Evolutionary conservation across 441 rosid species (phyloP).

Genomic region (Erodium texanum): DNA sequence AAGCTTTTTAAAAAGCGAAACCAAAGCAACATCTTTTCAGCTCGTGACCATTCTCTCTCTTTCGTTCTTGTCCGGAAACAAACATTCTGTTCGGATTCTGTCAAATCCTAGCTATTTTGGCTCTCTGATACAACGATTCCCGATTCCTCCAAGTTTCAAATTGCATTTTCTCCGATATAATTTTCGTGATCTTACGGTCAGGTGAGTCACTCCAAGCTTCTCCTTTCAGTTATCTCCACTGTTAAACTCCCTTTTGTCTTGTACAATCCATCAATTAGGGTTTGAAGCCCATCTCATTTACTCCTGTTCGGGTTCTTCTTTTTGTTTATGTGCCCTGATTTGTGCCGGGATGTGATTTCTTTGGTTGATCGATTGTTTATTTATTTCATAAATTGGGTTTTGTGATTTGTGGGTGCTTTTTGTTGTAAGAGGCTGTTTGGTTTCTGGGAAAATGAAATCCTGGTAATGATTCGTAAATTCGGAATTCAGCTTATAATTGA

Average conservation of each 20-base stretch:
- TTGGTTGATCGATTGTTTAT: too few relatives aligned
- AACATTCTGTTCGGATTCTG: neutral
- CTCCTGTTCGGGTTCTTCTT: too few relatives aligned
- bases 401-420: neutral
- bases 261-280: too few relatives aligned
- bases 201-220: slow-evolving; percentile 1
- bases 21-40: neutral
- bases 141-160: neutral
- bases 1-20: neutral
- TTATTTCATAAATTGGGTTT: neutral
- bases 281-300: too few relatives aligned
- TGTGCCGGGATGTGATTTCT: neutral
- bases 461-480: neutral
- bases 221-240: neutral
- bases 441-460: neutral
- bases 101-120: neutral
- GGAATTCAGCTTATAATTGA: neutral
- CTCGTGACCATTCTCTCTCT: neutral
- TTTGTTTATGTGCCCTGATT: neutral
- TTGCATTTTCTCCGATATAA: neutral
- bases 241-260: neutral
- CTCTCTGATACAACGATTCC: neutral
- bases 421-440: neutral
- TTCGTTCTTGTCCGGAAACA: too few relatives aligned
- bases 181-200: neutral